Base-by-base conservation (phyloP, 768 basidiomycete species). In the Termitomyces titanicus region DNA sequence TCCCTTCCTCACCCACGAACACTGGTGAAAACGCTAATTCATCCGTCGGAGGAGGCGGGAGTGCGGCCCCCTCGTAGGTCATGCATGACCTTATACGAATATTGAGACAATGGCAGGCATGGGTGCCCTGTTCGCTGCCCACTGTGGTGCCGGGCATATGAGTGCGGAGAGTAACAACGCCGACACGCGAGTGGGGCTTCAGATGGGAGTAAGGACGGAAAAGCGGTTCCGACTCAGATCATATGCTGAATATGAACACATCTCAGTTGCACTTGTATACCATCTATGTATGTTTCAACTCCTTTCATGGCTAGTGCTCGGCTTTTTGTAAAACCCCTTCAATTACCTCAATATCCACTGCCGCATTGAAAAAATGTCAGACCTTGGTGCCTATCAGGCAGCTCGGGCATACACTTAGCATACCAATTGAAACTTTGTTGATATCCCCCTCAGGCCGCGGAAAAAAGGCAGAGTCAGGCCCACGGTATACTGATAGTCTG, bases 41-140 rank as follows among this genome's bases (percentile, higher is more conserved):
- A 59, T 61, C 50, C 50, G 24, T 64, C 60, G 58, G 66, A 62
- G 50, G 71, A 68, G 56, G 74, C 68, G 47, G 71, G 47, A 72
- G 69, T 54, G 74, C 68, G 40, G 70, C 66, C 29, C 63, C 55
- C 20, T 67, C 55, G 12, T 72, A 64, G 12, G 74, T 60, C 37
- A 70, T 71, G 25, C 68, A 68, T 9, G 75, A 66, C 42, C 68
- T 71, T 57, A 89, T 78, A 58, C 79, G 81, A 44, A 91, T 76
- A 64, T 91, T 91, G 55, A 91, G 80, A 62, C 89, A 91, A 65
- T 72, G 79, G 69, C 89, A 91, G 52, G 88, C 76, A 70, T 78
- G 82, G 3, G 53, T 58, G 50, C 58, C 55, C 40, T 55, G 61
- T 40, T 54, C 56, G 51, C 49, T 58, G 63, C 58, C 63, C 56